phyloP scores from a whole-genome alignment of 2,329 filamentous ascomycete genomes.

The Nothophoma quercina region DNA sequence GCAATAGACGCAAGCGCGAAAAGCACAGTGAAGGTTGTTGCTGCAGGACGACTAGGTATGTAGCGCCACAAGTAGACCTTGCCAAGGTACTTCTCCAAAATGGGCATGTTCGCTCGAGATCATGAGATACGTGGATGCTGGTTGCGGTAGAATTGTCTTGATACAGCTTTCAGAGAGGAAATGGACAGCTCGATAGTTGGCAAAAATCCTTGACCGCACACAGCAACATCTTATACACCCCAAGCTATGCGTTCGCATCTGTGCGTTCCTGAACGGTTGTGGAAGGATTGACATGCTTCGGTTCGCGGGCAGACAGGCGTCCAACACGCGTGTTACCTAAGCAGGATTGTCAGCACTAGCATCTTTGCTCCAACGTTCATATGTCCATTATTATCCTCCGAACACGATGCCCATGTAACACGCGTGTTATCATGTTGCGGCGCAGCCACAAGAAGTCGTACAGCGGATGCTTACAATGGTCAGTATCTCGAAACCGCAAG shows the following conservation, averaged over 20 bases:
- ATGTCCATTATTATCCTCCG: neutral
- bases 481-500: conserved; percentile 2
- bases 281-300: neutral
- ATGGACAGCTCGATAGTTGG: no score
- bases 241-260: no score
- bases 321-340: conserved; percentile 25
- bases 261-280: no score
- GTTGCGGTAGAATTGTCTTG: no score
- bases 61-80: conserved; percentile 40
- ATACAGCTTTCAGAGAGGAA: no score
- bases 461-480: conserved; percentile 30
- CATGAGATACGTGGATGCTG: no score
- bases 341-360: neutral
- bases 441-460: conserved; percentile 34
- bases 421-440: conserved; percentile 29
- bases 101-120: conserved; percentile 19
- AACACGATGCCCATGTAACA: conserved; percentile 11
- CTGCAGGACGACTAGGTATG: conserved; percentile 54
- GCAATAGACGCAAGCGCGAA: conserved; percentile 52
- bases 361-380: neutral
- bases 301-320: neutral
- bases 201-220: no score
- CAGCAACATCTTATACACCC: no score
- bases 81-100: conserved; percentile 20
- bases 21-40: conserved; percentile 56